Evolutionary conservation across 1,139 yeast genomes (phyloP), one percentile per base, ranked within the genome.

Genomic region (Saccharomyces hybrid): DNA sequence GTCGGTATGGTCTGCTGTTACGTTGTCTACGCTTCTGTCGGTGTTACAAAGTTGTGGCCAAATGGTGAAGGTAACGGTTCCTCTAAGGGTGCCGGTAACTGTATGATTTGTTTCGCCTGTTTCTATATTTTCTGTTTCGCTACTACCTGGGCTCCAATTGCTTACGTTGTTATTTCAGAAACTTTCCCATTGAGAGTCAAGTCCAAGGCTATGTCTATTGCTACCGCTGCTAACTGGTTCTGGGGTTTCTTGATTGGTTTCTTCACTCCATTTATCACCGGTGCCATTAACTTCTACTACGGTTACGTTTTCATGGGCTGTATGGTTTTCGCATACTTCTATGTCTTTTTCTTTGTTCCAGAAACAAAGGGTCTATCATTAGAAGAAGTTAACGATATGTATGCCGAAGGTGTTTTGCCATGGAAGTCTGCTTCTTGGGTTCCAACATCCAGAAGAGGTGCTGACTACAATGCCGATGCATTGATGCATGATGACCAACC

Each of bases 121-220:
- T 74, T 86, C 66, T 87, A 78, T 78, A 84, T 88, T 60, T 83
- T 84, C 79, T 83, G 80, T 75, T 87, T 86, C 69, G 93, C 95
- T 54, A 76, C 84, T 51, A 82, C 93, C 26, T 86, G 95, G 95
- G 95, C 90, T 59, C 91, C 95, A 64, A 80, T 84, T 66, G 84
- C 83, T 53, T 87, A 77, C 74, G 83, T 84, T 59, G 81, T 85
- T 66, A 78, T 81, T 52, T 81, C 90, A 41, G 95, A 87, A 74
- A 76, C 84, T 57, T 86, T 81, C 74, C 91, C 95, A 68, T 78
- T 85, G 62, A 80, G 90, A 73, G 81, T 86, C 66, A 82, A 87
- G 73, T 78, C 88, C 48, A 84, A 85, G 75, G 88, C 84, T 59
- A 84, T 86, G 83, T 81, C 88, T 59, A 73, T 86, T 58, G 86